Base-by-base conservation (phyloP, 2,329 filamentous ascomycete genomes). In the Exophiala aquamarina region DNA sequence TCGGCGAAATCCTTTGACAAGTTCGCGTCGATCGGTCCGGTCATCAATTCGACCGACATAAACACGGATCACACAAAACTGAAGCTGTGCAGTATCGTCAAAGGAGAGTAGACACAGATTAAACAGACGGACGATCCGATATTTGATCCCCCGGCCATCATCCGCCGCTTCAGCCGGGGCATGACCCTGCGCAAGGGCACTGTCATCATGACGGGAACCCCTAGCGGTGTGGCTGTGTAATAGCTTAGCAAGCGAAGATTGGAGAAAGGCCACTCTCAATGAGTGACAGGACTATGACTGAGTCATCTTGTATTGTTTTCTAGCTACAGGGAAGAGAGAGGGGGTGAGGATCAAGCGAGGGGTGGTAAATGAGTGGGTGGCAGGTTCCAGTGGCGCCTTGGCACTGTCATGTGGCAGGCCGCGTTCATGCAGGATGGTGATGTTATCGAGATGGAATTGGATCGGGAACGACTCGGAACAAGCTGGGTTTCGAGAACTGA, bases 141-240 rank as follows among this genome's bases (percentile, higher is more conserved):
- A 11, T 69, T 67, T 40, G 47, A 52, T 18, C 60, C 71, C 28
- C 44, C 60, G 14, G 56, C 65, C 15, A 65, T 59, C 6, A 61
- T 68, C 21, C 41, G 62, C 9, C 65, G 61, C 17, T 38, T 67
- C 5, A 66, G 63, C 5, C 61, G 63, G 39, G 66, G 67, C 11
- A 68, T 60, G 3, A 69, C 66, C 1, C 55, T 70, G 3, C 57
- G 62, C 36, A 56, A 54, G 32, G 66, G 66, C 8, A 68, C 64
- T 3, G 47, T 67, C 4, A 64, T 70, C 36, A 64, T 69, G 63
- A 69, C 66, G 1, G 67, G 68, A 6, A 71, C 70, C 1, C 63
- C 63, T 0, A 60, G 65, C 0, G 70, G 71, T 23, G 69, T 73
- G n/a, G 71, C 70, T 4, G 62, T 62, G 1, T 66, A n/a, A n/a